A percentile compares a stretch with the other conserved stretches of the same genome.
phyloP scores from a whole-genome alignment of 75 land plant species.

The Gnetum montanum region DNA sequence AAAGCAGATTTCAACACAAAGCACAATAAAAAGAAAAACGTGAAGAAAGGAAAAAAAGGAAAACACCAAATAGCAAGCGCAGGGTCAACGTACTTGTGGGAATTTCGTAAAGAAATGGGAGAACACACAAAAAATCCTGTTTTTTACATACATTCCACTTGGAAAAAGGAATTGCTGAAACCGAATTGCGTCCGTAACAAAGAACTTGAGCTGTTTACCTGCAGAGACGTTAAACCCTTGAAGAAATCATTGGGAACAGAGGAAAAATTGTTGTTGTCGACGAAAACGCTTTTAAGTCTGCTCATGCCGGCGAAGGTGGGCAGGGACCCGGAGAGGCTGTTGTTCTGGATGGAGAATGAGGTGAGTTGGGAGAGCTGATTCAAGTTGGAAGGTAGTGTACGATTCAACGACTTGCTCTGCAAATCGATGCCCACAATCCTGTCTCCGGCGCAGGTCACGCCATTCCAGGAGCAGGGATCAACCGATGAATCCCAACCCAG shows the following conservation, averaged over 20 bases:
- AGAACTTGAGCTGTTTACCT: no score
- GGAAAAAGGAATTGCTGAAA: no score
- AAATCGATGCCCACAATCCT: constrained; percentile 51
- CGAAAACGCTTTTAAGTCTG: constrained; percentile 22
- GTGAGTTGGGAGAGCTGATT: constrained; percentile 32
- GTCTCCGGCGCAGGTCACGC: not conserved
- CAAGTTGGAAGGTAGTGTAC: constrained; percentile 36
- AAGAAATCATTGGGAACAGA: constrained; percentile 58
- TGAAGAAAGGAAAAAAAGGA: no score
- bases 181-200: no score
- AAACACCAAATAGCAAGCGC: no score
- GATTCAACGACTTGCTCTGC: constrained; percentile 19
- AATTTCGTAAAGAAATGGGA: no score
- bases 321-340: constrained; percentile 48
- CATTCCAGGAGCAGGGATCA: no score
- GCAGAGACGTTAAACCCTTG: constrained; percentile 32
- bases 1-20: no score
- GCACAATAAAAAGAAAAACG: no score
- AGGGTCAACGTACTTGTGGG: constrained; percentile 5
- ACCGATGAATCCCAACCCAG: no score
- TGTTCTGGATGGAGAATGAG: constrained; percentile 36
- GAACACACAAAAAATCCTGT: no score
- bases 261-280: constrained; percentile 36
- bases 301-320: constrained; percentile 44
- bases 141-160: no score